Base-by-base conservation (phyloP, 148 eudicot genomes). In the Fagopyrum esculentum region DNA sequence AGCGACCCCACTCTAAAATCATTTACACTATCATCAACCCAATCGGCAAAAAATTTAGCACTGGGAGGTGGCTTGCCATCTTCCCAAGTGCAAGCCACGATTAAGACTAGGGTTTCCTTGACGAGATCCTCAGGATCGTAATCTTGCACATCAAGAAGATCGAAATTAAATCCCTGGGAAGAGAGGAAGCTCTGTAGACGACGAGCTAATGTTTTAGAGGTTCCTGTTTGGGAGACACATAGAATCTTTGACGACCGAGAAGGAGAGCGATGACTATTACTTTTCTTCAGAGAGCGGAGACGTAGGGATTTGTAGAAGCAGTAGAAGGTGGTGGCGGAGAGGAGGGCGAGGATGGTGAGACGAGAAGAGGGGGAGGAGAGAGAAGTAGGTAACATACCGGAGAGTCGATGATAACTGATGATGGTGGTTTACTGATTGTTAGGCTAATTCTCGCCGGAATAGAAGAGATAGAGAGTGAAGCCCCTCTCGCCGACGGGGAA, bases 51-150 rank as follows among this genome's bases (percentile, higher is more conserved):
- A 76, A 95, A 95, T 22, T 74, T 77, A 2, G 91, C 96, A 26
- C 83, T 84, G 4, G 83, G 72, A 0, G 97, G 90, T 1, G 98
- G 87, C 63, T 82, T 85, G 0, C 96, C 96, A 75, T 87, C 87
- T 55, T 95, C 96, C 97, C 97, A 92, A 9, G 96, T 95, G 17
- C 92, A 92, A 51, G 87, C 85, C 16, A 95, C 84, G 26, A 95
- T 79, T 73, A 92, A 54, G 48, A 95, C 91, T 13, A 87, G 76
- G 6, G 75, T 82, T 76, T 95, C 98, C 30, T 80, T 86, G 2
- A 82, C 78, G 3, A 95, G 77, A 73, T 95, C 97, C 78, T 95
- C 98, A 8, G 98, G 98, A 79, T 95, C 98, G 77, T 89, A 95
- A 59, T 80, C 81, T 16, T 83, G 72, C 7, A 88, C 90, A 74